Percentiles rank a stretch among this genome's conserved stretches.
Evolutionary conservation across 176 grass and related monocot genomes (phyloP).

Genomic region (Eragrostis nindensis): DNA sequence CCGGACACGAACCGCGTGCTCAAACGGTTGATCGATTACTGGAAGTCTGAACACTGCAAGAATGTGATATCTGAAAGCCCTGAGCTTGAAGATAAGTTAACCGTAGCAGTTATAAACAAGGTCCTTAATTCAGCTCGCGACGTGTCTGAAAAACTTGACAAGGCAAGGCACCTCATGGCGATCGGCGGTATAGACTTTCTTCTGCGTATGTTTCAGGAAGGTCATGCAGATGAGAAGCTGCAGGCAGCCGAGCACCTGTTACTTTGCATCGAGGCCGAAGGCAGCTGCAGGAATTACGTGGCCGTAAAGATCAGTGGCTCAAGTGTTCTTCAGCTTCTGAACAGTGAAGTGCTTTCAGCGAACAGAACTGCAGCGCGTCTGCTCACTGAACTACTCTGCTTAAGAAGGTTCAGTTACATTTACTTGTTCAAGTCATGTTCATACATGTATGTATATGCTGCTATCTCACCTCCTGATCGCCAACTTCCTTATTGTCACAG

Average conservation of each 20-base stretch:
- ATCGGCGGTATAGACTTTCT: conserved; percentile 61
- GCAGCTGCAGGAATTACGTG: conserved; percentile 60
- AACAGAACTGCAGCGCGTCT: conserved; percentile 38
- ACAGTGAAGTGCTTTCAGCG: conserved; percentile 26
- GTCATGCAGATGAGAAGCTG: conserved; percentile 24
- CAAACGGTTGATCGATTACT: conserved; percentile 50
- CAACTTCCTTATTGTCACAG: neutral
- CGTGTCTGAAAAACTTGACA: conserved; percentile 46
- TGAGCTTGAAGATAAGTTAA: conserved; percentile 7
- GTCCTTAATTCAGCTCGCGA: neutral
- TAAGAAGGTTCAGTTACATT: conserved; percentile 46
- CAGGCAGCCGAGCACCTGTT: conserved; percentile 40
- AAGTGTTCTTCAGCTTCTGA: conserved; percentile 45
- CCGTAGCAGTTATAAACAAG: neutral
- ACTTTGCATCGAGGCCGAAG: conserved; percentile 59
- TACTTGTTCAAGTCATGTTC: neutral
- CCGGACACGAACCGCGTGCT: conserved; percentile 58
- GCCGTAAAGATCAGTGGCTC: conserved; percentile 36
- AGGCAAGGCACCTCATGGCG: conserved; percentile 51
- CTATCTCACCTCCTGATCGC: neutral
- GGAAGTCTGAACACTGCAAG: conserved; percentile 44
- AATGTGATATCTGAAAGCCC: neutral
- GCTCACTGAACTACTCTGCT: conserved; percentile 50
- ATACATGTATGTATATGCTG: neutral
- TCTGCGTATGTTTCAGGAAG: conserved; percentile 45